These are phyloP conservation scores for Metarhizium anisopliae DNA, from an alignment of 2,329 filamentous ascomycete species.

Conservation along the genomic window DNA sequence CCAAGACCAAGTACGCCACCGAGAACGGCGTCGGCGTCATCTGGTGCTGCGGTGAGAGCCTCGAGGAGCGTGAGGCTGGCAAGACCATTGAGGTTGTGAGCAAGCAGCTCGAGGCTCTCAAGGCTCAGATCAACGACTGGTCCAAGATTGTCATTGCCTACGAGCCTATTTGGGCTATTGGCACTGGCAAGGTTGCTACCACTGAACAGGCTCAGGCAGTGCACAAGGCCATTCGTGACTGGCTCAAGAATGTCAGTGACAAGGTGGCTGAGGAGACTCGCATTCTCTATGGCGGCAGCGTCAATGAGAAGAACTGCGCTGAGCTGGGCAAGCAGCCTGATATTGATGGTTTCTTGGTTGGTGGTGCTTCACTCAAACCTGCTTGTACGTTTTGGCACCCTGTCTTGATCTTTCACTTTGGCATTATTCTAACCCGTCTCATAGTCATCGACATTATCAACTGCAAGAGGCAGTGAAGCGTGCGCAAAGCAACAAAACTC, in stretches of 20 bases:
- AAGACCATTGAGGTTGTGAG: slow-evolving; percentile 84
- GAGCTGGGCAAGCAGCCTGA: slow-evolving; percentile 87
- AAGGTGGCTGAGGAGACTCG: slow-evolving; percentile 76
- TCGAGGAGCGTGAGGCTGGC: slow-evolving; percentile 80
- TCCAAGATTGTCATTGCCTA: slow-evolving; percentile 92
- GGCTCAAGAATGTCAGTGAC: slow-evolving; percentile 71
- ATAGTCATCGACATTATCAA: slow-evolving; percentile 53
- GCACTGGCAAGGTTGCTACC: slow-evolving; percentile 87
- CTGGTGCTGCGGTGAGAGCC: slow-evolving; percentile 92
- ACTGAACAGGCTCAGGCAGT: slow-evolving; percentile 90
- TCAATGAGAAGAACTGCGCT: slow-evolving; percentile 96
- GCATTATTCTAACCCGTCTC: background rate
- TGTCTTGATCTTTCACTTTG: background rate
- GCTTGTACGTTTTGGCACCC: slow-evolving; percentile 55
- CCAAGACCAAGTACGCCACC: slow-evolving; percentile 89
- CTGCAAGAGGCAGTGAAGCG: slow-evolving; percentile 36
- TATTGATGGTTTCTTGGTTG: slow-evolving; percentile 97
- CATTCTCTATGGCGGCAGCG: slow-evolving; percentile 93
- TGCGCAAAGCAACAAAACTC: background rate
- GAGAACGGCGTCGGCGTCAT: slow-evolving; percentile 85
- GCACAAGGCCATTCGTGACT: slow-evolving; percentile 82
- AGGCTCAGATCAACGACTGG: slow-evolving; percentile 75
- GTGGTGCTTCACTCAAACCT: slow-evolving; percentile 93
- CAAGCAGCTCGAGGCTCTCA: slow-evolving; percentile 74
- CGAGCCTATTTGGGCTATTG: slow-evolving; percentile 95